These are phyloP conservation scores for Wakefieldia striispora DNA, from an alignment of 768 basidiomycete species.

Conservation along the genomic window DNA sequence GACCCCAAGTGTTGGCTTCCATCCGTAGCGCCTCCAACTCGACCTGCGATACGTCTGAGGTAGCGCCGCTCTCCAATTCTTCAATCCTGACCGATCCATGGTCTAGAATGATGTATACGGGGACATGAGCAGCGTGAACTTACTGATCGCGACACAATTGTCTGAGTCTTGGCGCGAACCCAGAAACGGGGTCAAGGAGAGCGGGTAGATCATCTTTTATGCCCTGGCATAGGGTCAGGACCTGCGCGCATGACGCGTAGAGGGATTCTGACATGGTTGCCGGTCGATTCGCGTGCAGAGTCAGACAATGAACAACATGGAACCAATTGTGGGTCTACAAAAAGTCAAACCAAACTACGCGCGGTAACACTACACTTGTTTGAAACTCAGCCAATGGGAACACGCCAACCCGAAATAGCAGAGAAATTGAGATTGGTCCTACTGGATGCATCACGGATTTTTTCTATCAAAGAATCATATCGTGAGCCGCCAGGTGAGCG, in stretches of 20 bases:
- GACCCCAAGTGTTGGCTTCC: slow-evolving; percentile 80
- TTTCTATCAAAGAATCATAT: not conserved
- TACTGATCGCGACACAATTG: slow-evolving; percentile 57
- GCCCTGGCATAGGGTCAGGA: slow-evolving; percentile 58
- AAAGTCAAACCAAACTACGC: not conserved
- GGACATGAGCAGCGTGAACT: slow-evolving; percentile 20
- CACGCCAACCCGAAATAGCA: no score
- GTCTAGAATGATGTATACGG: not conserved
- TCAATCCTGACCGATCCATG: slow-evolving; percentile 40
- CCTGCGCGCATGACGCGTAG: slow-evolving; percentile 67
- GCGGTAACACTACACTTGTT: not conserved
- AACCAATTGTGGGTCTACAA: no score
- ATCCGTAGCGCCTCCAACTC: slow-evolving; percentile 64
- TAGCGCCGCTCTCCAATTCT: slow-evolving; percentile 47
- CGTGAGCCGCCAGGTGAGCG: no score
- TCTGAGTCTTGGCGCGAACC: slow-evolving; percentile 66
- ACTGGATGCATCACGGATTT: no score
- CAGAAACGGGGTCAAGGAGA: slow-evolving; percentile 62
- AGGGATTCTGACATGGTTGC: slow-evolving; percentile 37
- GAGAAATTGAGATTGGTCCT: no score
- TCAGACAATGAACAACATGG: not conserved
- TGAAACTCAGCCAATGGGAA: slow-evolving; percentile 9
- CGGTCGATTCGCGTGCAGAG: not conserved
- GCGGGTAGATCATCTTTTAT: slow-evolving; percentile 54
- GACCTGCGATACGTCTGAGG: slow-evolving; percentile 38